A percentile compares a stretch with the other conserved stretches of the same genome.
Conservation (phyloP, 495 filamentous ascomycete species). For the Thermothielavioides terrestris region DNA sequence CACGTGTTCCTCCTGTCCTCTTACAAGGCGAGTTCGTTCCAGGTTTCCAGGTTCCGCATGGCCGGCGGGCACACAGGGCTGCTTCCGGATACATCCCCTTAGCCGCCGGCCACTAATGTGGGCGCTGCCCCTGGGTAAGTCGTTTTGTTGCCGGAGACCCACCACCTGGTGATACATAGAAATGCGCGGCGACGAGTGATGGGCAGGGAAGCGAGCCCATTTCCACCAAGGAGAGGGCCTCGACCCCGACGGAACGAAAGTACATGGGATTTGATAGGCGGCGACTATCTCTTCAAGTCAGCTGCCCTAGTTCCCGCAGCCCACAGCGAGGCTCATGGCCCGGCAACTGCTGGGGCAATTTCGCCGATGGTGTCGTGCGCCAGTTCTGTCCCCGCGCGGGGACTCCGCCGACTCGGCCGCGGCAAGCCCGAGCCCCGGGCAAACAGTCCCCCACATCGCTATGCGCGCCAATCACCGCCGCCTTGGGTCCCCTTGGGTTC, state of each 20-base stretch:
- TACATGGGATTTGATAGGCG: not conserved
- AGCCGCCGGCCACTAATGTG: not conserved
- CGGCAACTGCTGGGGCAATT: not conserved
- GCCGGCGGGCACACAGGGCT: not conserved
- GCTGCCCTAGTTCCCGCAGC: not conserved
- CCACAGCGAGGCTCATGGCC: not conserved
- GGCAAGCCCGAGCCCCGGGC: conserved; percentile 9
- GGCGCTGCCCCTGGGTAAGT: not conserved
- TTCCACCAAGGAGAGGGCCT: conserved; percentile 3
- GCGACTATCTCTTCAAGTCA: not conserved
- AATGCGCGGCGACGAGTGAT: not conserved
- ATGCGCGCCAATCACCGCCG: conserved; percentile 10
- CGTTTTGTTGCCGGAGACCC: not conserved
- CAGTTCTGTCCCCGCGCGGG: not conserved
- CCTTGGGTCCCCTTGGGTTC: not conserved
- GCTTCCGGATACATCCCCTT: not conserved
- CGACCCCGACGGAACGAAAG: not conserved
- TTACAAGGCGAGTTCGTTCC: not conserved
- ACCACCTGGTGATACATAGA: not conserved
- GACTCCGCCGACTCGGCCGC: conserved; percentile 3
- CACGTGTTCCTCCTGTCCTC: not conserved
- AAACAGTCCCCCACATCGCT: not conserved
- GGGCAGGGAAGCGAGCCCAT: conserved; percentile 2
- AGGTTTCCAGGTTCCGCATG: not conserved
- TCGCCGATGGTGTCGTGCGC: not conserved